Base-by-base conservation (phyloP, 768 basidiomycete genomes). In the Boletus pseudo-olivaceus region DNA sequence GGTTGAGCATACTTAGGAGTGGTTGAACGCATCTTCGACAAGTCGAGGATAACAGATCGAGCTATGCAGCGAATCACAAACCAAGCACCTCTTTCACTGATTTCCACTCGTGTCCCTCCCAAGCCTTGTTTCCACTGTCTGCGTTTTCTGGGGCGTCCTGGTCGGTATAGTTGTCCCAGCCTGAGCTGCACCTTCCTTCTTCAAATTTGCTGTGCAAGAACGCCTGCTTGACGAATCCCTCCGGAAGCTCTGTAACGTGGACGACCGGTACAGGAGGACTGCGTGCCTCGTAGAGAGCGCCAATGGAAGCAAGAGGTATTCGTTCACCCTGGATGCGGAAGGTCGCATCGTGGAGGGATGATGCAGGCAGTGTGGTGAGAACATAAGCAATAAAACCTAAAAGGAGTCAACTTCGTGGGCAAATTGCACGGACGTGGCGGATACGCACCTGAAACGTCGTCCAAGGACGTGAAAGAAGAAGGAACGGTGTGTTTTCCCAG, bases 291-390 rank as follows among this genome's bases (percentile, higher is more conserved):
- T 70, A 71, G 26, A 73, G 54, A 42, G 62, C 51, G 11, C 62
- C 73, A 19, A 71, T 52, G 0, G 66, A 60, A 19, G 58, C 47
- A 7, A 72, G 59, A 10, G 64, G 62, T 5, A 34, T 57, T 4
- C 71, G 68, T 27, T 74, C 67, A n/a, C 74, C 75, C 52, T 75
- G 57, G 33, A 75, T 64, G 19, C 72, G 72, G 62, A 74, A 71
- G 6, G 67, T 66, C 3, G 51, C 60, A 48, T 75, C 53, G 12
- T 66, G 62, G 12, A 73, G 64, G 26, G 62, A 55, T 14, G 57
- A 49, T 0, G 56, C 35, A 1, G 72, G 65, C 3, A 73, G 51
- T 1, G 67, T 62, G 10, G 73, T 74, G 49, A 75, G 64, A 47
- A 63, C 47, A 43, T 75, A 58, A 17, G 65, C 74, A 29, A 70